A percentile compares a stretch with the other conserved stretches of the same genome.
phyloP scores from a whole-genome alignment of 1,139 yeast species.

The Blastobotrys serpentis region DNA sequence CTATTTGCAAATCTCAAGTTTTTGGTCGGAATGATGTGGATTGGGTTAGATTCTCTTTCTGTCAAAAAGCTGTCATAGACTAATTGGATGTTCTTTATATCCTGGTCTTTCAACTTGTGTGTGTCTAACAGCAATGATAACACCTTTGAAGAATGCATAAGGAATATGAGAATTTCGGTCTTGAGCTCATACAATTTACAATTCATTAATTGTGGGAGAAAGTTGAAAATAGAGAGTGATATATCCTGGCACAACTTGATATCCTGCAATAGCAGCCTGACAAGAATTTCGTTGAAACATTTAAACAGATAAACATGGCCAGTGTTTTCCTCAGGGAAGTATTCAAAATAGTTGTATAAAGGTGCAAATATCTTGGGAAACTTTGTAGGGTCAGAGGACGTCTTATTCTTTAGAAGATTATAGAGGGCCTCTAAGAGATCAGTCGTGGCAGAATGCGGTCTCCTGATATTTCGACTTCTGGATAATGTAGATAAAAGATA shows the following conservation, averaged over 20 bases:
- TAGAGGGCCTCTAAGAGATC: slow-evolving; percentile 14
- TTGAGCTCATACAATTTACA: slow-evolving; percentile 9
- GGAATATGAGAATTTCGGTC: slow-evolving; percentile 11
- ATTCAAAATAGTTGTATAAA: slow-evolving; percentile 17
- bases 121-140: not conserved
- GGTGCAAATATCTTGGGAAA: slow-evolving; percentile 8
- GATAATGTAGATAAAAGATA: not conserved
- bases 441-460: slow-evolving; percentile 12
- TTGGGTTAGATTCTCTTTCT: not conserved
- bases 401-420: slow-evolving; percentile 11
- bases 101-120: not conserved
- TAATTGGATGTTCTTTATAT: not conserved
- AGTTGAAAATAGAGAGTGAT: not conserved
- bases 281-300: slow-evolving; percentile 18
- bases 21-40: slow-evolving; percentile 2
- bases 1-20: not conserved
- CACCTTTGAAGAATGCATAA: slow-evolving; percentile 8
- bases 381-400: slow-evolving; percentile 7
- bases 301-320: slow-evolving; percentile 23
- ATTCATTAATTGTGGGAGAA: slow-evolving; percentile 6
- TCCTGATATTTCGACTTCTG: not conserved
- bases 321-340: slow-evolving; percentile 21
- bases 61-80: not conserved
- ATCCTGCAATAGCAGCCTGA: slow-evolving; percentile 6
- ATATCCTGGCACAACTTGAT: slow-evolving; percentile 12